Evolutionary conservation across 345 rosid genomes (phyloP).

Genomic region (Syzygium oleosum): DNA sequence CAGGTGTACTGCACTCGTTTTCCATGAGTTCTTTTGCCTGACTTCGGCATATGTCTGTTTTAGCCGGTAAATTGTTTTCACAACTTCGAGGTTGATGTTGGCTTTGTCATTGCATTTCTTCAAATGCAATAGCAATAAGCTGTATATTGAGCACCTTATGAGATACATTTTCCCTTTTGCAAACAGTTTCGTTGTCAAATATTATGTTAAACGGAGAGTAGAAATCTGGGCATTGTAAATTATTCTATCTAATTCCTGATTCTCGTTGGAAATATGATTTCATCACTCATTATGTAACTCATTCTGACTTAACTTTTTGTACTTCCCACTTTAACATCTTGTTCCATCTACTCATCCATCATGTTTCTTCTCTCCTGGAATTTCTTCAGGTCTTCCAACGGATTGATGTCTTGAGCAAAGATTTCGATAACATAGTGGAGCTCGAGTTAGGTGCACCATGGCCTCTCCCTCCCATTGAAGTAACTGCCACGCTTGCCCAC

Average conservation of each 20-base stretch:
- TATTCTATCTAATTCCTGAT: background rate
- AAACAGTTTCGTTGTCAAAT: background rate
- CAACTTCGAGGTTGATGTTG: background rate
- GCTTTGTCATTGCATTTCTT: background rate
- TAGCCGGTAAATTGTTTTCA: background rate
- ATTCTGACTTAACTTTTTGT: background rate
- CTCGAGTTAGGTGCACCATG: slow-evolving; percentile 86
- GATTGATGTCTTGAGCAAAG: slow-evolving; percentile 74
- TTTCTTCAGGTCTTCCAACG: slow-evolving; percentile 72
- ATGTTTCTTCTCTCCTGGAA: background rate
- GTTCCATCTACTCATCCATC: background rate
- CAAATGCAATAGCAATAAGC: background rate
- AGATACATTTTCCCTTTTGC: background rate
- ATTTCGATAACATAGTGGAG: slow-evolving; percentile 84
- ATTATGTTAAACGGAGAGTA: background rate
- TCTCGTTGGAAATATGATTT: background rate
- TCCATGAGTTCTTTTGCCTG: background rate
- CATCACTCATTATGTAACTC: background rate
- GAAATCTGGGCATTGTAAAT: background rate
- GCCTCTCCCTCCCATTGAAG: slow-evolving; percentile 72
- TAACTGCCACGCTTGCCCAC: slow-evolving; percentile 83
- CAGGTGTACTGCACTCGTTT: slow-evolving; percentile 37
- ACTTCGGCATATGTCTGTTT: background rate
- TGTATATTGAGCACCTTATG: background rate
- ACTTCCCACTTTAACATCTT: background rate